Conservation (phyloP, 2,329 filamentous ascomycete species). For the Trichoderma asperellum region DNA sequence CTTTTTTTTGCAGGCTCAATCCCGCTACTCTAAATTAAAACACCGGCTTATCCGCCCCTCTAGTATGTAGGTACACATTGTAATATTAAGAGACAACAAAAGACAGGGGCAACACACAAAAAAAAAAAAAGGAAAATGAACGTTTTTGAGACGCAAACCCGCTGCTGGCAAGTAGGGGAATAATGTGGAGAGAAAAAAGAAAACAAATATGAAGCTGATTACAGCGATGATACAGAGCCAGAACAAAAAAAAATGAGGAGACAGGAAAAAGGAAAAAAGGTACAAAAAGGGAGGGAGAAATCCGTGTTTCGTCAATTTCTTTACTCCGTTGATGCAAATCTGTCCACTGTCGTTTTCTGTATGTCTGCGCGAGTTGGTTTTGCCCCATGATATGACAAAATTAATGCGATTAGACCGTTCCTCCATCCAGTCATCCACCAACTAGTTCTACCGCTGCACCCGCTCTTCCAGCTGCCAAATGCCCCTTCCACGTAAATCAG, state of each 20-base stretch:
- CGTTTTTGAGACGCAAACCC: constrained; percentile 1
- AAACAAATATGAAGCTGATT: not conserved
- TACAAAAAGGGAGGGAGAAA: not conserved
- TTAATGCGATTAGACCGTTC: not conserved
- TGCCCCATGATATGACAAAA: not conserved
- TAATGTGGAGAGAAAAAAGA: not conserved
- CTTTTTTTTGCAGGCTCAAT: constrained; percentile 23
- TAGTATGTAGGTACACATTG: constrained; percentile 12
- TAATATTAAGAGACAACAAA: constrained; percentile 4
- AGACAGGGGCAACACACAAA: not conserved
- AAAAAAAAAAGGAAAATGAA: not conserved
- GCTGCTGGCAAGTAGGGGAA: not conserved
- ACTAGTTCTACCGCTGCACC: not conserved
- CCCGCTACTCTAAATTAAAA: constrained; percentile 25
- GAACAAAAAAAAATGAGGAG: not conserved
- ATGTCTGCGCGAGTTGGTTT: not conserved
- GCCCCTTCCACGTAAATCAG: not conserved
- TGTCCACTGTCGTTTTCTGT: not conserved
- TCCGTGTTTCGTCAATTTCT: constrained; percentile 4
- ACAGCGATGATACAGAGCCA: constrained; percentile 4
- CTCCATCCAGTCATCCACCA: not conserved
- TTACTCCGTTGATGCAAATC: not conserved
- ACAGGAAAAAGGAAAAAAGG: not conserved
- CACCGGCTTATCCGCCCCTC: constrained; percentile 22
- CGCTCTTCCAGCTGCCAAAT: not conserved